Evolutionary conservation across 208 protist species (phyloP).

Genomic region (Acanthamoeba sp.): DNA sequence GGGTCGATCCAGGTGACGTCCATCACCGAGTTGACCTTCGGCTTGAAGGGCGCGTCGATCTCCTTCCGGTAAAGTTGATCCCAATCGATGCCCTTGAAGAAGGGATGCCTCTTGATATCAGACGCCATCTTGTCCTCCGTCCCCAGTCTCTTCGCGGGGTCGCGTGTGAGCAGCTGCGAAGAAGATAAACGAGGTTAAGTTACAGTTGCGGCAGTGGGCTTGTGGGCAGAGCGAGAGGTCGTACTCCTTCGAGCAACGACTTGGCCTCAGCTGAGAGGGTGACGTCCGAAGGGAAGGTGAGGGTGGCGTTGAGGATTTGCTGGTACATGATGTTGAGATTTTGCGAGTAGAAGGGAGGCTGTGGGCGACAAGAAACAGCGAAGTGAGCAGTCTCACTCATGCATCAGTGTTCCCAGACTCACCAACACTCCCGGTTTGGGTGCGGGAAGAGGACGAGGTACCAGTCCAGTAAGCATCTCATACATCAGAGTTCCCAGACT

Average conservation of each 20-base stretch:
- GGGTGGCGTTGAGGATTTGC: conserved; percentile 81
- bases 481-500: conserved; percentile 90
- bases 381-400: background rate
- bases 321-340: conserved; percentile 87
- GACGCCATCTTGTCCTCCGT: conserved; percentile 55
- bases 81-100: conserved; percentile 85
- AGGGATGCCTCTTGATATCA: conserved; percentile 78
- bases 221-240: background rate
- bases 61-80: conserved; percentile 79
- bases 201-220: background rate
- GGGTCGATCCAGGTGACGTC: conserved; percentile 81
- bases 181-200: background rate
- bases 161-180: conserved; percentile 76
- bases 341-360: conserved; percentile 85
- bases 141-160: conserved; percentile 77
- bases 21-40: conserved; percentile 80
- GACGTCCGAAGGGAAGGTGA: conserved; percentile 79
- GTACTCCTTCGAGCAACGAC: conserved; percentile 82
- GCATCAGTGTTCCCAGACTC: no score
- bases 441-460: background rate
- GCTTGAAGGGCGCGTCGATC: conserved; percentile 84
- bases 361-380: background rate
- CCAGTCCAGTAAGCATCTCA: conserved; percentile 91
- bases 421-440: no score
- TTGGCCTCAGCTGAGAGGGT: conserved; percentile 59